Evolutionary conservation across 2,329 filamentous ascomycete species (phyloP).

Genomic region (Penicillium sp.): DNA sequence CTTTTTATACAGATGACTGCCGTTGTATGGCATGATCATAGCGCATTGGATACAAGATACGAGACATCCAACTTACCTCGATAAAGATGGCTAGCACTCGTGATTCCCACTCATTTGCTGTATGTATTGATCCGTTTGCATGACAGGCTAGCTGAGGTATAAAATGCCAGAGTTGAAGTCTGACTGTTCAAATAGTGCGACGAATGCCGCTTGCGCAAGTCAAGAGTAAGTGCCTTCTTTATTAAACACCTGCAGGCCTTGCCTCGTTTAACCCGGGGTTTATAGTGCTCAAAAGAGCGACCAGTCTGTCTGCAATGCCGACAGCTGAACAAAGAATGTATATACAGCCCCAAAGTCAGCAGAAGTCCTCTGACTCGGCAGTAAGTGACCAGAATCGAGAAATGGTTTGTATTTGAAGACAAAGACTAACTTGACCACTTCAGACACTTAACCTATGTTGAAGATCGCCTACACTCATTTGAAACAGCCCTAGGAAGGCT

Average conservation of each 20-base stretch:
- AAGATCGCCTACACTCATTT: conserved; percentile 42
- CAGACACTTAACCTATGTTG: conserved; percentile 43
- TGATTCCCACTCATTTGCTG: conserved; percentile 44
- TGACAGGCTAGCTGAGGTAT: conserved; percentile 8
- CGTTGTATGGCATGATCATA: conserved; percentile 33
- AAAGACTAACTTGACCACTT: conserved; percentile 15
- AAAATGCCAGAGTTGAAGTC: neutral
- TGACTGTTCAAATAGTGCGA: conserved; percentile 33
- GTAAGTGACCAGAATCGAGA: conserved; percentile 25
- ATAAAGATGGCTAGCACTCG: conserved; percentile 43
- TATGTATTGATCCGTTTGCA: conserved; percentile 24
- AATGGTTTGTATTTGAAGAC: conserved; percentile 2
- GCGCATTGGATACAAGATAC: conserved; percentile 29
- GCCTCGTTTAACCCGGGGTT: conserved; percentile 4
- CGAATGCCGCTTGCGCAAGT: conserved; percentile 43
- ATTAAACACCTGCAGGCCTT: neutral
- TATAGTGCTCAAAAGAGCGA: conserved; percentile 45
- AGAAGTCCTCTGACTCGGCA: conserved; percentile 45
- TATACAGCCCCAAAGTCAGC: conserved; percentile 45
- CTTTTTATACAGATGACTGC: conserved; percentile 32
- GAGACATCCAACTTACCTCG: conserved; percentile 23
- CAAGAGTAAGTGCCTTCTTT: conserved; percentile 31
- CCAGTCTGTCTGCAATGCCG: conserved; percentile 42
- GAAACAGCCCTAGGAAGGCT: conserved; percentile 40
- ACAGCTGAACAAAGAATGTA: conserved; percentile 43